Base-by-base conservation (phyloP, 768 basidiomycete species). In the Aureoboletus auriporus region DNA sequence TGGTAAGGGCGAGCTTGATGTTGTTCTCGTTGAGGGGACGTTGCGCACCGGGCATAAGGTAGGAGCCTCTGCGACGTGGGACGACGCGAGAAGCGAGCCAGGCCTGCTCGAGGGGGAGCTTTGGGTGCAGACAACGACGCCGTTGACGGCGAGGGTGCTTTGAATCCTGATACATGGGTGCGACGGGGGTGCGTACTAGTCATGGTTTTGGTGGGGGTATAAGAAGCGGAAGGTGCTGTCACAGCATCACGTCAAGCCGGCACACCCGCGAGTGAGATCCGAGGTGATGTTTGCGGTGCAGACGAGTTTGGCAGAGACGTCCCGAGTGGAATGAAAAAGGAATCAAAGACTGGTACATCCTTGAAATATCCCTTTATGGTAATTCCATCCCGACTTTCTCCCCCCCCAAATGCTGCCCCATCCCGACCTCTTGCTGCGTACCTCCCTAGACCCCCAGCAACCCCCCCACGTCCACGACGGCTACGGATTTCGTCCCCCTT, bases 401-500 rank as follows among this genome's bases (percentile, higher is more conserved):
- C 31, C 33, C 20, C 8, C 12, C 30, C 53, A 53, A 50, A 69
- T 58, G 59, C 26, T 53, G 40, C 61, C 69, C 45, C 71, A 75
- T 57, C 55, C 67, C 47, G 64, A 71, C 27, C 65, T 68, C 33
- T 69, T 83, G 53, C 20, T 50, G 11, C 34, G 37, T n/a, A n/a
- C n/a, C n/a, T n/a, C n/a, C n/a, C n/a, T n/a, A n/a, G n/a, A n/a
- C n/a, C n/a, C n/a, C n/a, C n/a, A n/a, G n/a, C 20, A 23, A 11
- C 28, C 54, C 28, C 40, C 51, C 31, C 73, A 71, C 49, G 68
- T 76, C 17, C 76, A 76, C 46, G 91, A 93, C 44, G 90, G 87
- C 44, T 91, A 90, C 67, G 91, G 90, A 46, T 92, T 92, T 67
- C 80, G 87, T 10, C 71, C 78, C 13, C 67, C 77, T 30, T 92